Percentiles rank a stretch among this genome's conserved stretches.
phyloP scores from a whole-genome alignment of 2,329 filamentous ascomycete species.

The Monilinia laxa region DNA sequence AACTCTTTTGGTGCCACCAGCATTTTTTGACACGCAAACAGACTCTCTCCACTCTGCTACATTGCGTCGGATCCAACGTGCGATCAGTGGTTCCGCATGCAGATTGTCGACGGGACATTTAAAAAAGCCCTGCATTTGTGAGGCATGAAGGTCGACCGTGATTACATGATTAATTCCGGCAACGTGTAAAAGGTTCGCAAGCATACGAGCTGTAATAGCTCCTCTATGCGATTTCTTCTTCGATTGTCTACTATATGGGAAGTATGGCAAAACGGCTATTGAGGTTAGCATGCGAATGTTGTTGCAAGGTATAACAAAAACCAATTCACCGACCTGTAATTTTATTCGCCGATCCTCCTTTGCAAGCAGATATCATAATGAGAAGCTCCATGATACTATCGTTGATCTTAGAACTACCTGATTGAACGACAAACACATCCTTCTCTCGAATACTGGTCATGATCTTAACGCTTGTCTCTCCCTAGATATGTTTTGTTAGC shows the following conservation, averaged over 20 bases:
- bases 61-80: conserved; percentile 91
- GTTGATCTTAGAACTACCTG: conserved; percentile 92
- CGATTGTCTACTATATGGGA: conserved; percentile 98
- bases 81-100: conserved; percentile 91
- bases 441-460: conserved; percentile 85
- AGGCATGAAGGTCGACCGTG: conserved; percentile 92
- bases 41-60: conserved; percentile 85
- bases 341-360: conserved; percentile 93
- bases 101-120: conserved; percentile 96
- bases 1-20: conserved; percentile 93
- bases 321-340: conserved; percentile 72
- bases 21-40: conserved; percentile 97
- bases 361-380: conserved; percentile 99
- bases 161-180: conserved; percentile 97
- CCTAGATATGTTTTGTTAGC: conserved; percentile 49
- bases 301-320: not conserved
- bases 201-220: conserved; percentile 94
- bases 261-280: conserved; percentile 84
- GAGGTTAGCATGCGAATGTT: conserved; percentile 28
- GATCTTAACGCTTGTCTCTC: conserved; percentile 69
- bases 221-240: conserved; percentile 98
- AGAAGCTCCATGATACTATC: conserved; percentile 99
- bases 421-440: conserved; percentile 98
- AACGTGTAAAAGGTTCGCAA: conserved; percentile 89
- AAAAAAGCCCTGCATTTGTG: conserved; percentile 99